phyloP scores from a whole-genome alignment of 768 basidiomycete species.

The Antrodiella citrinella region DNA sequence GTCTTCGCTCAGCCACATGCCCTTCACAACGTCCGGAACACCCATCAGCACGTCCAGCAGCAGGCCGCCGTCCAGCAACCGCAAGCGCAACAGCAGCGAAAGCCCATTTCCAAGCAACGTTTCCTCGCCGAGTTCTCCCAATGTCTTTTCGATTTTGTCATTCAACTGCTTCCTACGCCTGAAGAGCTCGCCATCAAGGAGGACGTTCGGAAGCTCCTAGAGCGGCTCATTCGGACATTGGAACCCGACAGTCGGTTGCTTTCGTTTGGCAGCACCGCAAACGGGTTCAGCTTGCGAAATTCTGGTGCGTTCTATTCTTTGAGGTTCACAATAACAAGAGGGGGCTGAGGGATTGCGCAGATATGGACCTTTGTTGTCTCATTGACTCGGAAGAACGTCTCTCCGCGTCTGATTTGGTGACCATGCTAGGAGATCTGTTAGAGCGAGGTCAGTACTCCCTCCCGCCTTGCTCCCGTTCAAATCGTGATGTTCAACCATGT shows the following conservation, averaged over 20 bases:
- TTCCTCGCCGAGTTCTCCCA: conserved; percentile 80
- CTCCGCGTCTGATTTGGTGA: conserved; percentile 84
- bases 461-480: no score
- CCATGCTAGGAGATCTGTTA: conserved; percentile 86
- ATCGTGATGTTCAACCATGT: conserved; percentile 8
- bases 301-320: conserved; percentile 48
- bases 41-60: conserved; percentile 7
- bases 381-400: conserved; percentile 80
- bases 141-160: conserved; percentile 88
- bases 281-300: conserved; percentile 94
- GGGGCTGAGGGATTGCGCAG: conserved; percentile 30
- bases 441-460: conserved; percentile 66
- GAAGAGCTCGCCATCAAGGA: conserved; percentile 95
- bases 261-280: conserved; percentile 95
- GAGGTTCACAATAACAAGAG: background rate
- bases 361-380: conserved; percentile 98
- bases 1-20: conserved; percentile 6
- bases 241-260: conserved; percentile 85
- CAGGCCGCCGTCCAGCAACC: background rate
- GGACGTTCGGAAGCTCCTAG: conserved; percentile 89
- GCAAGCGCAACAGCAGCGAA: conserved; percentile 9
- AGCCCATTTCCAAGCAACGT: conserved; percentile 41
- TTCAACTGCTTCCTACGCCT: conserved; percentile 81
- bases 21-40: conserved; percentile 4
- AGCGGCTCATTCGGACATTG: conserved; percentile 91